Conservation (phyloP, 805 yeast species). For the Wickerhamomyces mucosus region DNA sequence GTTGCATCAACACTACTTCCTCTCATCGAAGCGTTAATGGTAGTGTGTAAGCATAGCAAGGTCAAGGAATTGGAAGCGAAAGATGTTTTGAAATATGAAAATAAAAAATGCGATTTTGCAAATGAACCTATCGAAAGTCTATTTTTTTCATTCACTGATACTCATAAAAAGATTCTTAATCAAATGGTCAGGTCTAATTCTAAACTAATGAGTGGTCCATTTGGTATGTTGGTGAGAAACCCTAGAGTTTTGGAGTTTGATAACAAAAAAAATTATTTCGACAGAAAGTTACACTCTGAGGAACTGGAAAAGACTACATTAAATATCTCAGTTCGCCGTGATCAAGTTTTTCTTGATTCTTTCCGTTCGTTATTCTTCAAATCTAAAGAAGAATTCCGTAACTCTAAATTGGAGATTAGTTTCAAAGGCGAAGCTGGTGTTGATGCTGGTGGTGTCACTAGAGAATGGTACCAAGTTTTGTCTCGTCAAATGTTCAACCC, state of each 20-base stretch:
- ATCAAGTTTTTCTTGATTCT: constrained; percentile 86
- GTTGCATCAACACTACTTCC: constrained; percentile 80
- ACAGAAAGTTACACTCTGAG: constrained; percentile 54
- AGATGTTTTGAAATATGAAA: constrained; percentile 52
- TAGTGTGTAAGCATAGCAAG: constrained; percentile 83
- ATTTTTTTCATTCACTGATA: constrained; percentile 81
- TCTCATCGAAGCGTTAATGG: constrained; percentile 86
- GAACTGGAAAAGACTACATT: constrained; percentile 36
- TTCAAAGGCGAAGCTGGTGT: constrained; percentile 93
- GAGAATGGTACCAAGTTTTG: constrained; percentile 96
- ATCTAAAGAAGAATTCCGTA: constrained; percentile 59
- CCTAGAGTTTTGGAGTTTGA: constrained; percentile 91
- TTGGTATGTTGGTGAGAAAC: constrained; percentile 77
- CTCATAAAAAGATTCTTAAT: constrained; percentile 79
- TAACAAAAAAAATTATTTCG: constrained; percentile 81
- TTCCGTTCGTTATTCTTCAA: constrained; percentile 77
- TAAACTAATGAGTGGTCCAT: constrained; percentile 91
- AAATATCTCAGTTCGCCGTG: constrained; percentile 67
- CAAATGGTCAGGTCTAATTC: constrained; percentile 89
- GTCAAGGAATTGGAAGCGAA: constrained; percentile 47
- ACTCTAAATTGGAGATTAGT: constrained; percentile 65
- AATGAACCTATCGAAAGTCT: constrained; percentile 68
- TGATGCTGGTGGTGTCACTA: constrained; percentile 96
- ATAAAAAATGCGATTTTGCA: constrained; percentile 53
- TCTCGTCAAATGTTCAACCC: constrained; percentile 95